Conservation (phyloP, 2,329 filamentous ascomycete genomes). For the Ascochyta koolunga region DNA sequence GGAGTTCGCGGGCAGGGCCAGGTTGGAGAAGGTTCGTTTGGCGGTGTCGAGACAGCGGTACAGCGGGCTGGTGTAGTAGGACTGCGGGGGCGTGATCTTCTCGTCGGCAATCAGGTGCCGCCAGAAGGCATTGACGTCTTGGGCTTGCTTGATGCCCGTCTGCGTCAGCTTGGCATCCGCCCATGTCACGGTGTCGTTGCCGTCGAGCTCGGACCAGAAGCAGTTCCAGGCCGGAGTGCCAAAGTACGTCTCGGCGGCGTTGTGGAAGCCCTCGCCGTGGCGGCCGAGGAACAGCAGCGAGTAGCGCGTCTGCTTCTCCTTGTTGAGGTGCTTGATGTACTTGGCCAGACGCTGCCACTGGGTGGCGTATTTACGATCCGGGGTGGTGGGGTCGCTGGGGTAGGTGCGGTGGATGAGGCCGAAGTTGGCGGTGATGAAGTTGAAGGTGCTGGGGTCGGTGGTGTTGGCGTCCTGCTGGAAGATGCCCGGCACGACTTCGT, state of each 20-base stretch:
- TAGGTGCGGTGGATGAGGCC: slow-evolving; percentile 70
- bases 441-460: slow-evolving; percentile 63
- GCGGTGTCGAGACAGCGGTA: slow-evolving; percentile 68
- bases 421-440: slow-evolving; percentile 59
- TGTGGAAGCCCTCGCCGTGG: slow-evolving; percentile 72
- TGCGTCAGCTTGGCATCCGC: slow-evolving; percentile 67
- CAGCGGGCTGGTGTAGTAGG: slow-evolving; percentile 70
- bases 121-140: slow-evolving; percentile 66
- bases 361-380: slow-evolving; percentile 53
- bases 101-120: slow-evolving; percentile 55
- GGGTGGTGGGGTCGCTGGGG: slow-evolving; percentile 55
- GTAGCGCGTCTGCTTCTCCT: slow-evolving; percentile 58
- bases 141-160: slow-evolving; percentile 63
- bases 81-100: slow-evolving; percentile 65
- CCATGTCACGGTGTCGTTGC: slow-evolving; percentile 69
- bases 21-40: slow-evolving; percentile 63
- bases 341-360: slow-evolving; percentile 70
- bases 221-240: slow-evolving; percentile 73
- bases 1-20: slow-evolving; percentile 57
- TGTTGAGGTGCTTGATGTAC: slow-evolving; percentile 64
- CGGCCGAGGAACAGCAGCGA: slow-evolving; percentile 72
- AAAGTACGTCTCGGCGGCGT: slow-evolving; percentile 69
- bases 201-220: slow-evolving; percentile 70
- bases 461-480: slow-evolving; percentile 67
- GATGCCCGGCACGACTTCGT: slow-evolving; percentile 65